Conservation (phyloP, 1,139 yeast genomes). For the Suhomyces anneliseae region DNA sequence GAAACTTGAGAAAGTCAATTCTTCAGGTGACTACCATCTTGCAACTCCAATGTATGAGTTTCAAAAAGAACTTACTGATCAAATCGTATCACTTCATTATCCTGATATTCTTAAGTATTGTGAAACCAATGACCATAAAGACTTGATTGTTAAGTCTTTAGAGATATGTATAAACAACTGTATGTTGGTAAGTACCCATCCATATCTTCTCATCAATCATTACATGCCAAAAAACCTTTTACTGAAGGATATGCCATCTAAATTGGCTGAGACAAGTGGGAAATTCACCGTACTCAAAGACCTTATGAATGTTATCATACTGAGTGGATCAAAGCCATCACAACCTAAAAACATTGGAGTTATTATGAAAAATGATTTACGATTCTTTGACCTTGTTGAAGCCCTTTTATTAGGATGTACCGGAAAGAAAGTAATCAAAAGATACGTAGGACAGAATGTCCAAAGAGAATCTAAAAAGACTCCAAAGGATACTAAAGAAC, state of each 20-base stretch:
- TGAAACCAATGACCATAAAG: slow-evolving; percentile 60
- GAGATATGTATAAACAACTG: slow-evolving; percentile 74
- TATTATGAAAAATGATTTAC: slow-evolving; percentile 38
- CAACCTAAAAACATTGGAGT: slow-evolving; percentile 40
- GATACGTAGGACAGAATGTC: slow-evolving; percentile 64
- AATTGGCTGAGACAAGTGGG: slow-evolving; percentile 81
- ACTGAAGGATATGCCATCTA: slow-evolving; percentile 72
- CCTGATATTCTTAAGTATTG: slow-evolving; percentile 86
- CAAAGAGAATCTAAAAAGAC: slow-evolving; percentile 42
- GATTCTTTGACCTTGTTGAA: slow-evolving; percentile 72
- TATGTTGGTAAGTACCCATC: slow-evolving; percentile 82
- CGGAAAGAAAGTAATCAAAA: slow-evolving; percentile 52
- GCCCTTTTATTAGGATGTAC: slow-evolving; percentile 70
- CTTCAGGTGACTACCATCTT: slow-evolving; percentile 71
- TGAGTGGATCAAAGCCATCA: slow-evolving; percentile 44
- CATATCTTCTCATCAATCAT: slow-evolving; percentile 79
- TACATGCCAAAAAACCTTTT: slow-evolving; percentile 81
- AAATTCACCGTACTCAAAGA: slow-evolving; percentile 73
- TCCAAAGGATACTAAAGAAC: slow-evolving; percentile 8
- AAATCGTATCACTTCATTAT: slow-evolving; percentile 86
- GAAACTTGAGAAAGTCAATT: slow-evolving; percentile 35
- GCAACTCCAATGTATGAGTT: slow-evolving; percentile 88
- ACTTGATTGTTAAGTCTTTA: slow-evolving; percentile 65
- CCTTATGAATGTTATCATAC: slow-evolving; percentile 46
- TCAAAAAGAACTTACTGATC: slow-evolving; percentile 90